Evolutionary conservation across 169 alveolate species (phyloP), one percentile per base, ranked within the genome.

Genomic region (Perkinsus chesapeaki): DNA sequence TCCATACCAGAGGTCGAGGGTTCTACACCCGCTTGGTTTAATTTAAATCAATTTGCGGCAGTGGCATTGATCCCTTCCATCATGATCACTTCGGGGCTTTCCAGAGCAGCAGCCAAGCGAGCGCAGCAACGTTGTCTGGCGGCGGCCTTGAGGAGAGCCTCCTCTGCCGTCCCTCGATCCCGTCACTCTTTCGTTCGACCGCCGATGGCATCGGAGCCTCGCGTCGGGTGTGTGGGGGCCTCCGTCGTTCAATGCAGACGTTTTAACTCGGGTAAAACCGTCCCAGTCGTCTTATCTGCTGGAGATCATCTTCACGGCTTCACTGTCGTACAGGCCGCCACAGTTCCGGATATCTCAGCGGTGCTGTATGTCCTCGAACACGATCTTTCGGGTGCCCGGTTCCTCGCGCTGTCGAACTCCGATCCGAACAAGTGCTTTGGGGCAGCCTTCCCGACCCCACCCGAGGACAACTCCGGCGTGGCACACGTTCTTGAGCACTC

Each of bases 401-500:
- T 43, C 60, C 5, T 43, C 5, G 60, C 60, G 23, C 60, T 43
- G 60, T 9, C 23, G 23, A 43, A 43, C 60, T 43, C 60, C 23
- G 60, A 43, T 16, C 23, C 60, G 23, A 43, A 43, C 60, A 43
- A 43, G 60, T 43, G 23, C 60, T 43, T 43, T 16, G 60, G 60
- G 60, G 60, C 60, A 16, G 60, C 60, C 60, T 43, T 43, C 60
- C 60, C 60, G 23, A 43, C 60, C 60, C 60, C 60, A 9, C 60
- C 60, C 5, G 60, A 43, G 60, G 60, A 43, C 60, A 34, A 82
- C 39, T 82, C 39, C 39, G 37, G 39, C n/a, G 93, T 93, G 20
- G 97, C 98, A 0, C 98, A 97, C 91, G 97, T 97, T 19, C 93
- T 97, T 92, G 99, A 97, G 94, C 99, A 97, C 94, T 91, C 98